Base-by-base conservation (phyloP, 805 yeast species). In the Yarrowia osloensis region DNA sequence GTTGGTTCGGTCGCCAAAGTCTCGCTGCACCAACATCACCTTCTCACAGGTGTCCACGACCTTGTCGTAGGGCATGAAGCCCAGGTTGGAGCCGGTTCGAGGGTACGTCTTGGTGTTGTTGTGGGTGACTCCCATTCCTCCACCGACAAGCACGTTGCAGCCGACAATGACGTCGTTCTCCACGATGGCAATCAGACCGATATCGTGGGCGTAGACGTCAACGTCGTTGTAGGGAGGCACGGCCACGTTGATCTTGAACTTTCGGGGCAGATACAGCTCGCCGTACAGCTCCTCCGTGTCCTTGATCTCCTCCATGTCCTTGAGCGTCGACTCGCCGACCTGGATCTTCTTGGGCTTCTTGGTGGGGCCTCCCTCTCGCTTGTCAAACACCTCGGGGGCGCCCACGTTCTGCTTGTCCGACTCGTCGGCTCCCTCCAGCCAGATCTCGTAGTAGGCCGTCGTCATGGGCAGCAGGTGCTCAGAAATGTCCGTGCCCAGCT, bases 81-180 rank as follows among this genome's bases (percentile, higher is more conserved):
- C 98, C 71, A 94, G 84, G 78, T 86, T 80, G 21, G 97, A 88
- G 70, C 97, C 98, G 6, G 97, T 86, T 80, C 98, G 86, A 73
- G 98, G 98, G 76, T 94, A 94, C 0, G 98, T 94, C 83, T 94
- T 94, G 75, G 88, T 89, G 81, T 94, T 94, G 84, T 93, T 94
- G 78, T 94, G 98, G 15, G 98, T 94, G 47, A 96, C 86, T 74
- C 98, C 98, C 98, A 94, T 94, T 83, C 98, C 98, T 81, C 98
- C 98, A 78, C 98, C 98, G 70, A 88, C 97, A 69, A 89, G 84
- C 65, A 94, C 86, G 74, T 94, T 94, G 83, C 86, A 94, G 67
- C 98, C 98, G 52, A 89, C 85, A 21, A 85, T 82, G 66, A 82
- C 79, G 73, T 87, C 83, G 57, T 79, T 77, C 72, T 85, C 85